A percentile compares a stretch with the other conserved stretches of the same genome.
Conservation (phyloP, 305 asterid genomes). For the Fraxinus greggii region DNA sequence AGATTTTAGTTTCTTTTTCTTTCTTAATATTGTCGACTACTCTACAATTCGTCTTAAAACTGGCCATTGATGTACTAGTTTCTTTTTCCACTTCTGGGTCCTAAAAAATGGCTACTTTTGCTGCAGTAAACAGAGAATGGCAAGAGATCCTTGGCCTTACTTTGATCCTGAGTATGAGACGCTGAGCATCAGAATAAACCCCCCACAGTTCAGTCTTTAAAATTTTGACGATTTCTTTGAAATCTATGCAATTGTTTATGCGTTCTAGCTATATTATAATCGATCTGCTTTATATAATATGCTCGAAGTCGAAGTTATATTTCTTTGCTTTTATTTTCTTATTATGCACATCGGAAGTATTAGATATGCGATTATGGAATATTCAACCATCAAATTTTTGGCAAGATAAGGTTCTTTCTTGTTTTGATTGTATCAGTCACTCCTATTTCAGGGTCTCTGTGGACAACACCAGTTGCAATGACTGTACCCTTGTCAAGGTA, state of each 20-base stretch:
- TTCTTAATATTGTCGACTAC: not conserved
- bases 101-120: constrained; percentile 8
- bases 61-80: not conserved
- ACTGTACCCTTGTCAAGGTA: constrained; percentile 92
- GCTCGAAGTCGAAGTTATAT: not conserved
- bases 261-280: constrained; percentile 5
- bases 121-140: constrained; percentile 42
- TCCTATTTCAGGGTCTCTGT: constrained; percentile 78
- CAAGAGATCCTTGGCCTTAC: constrained; percentile 73
- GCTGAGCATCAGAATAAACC: constrained; percentile 87
- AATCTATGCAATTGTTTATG: constrained; percentile 16
- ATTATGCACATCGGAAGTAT: not conserved
- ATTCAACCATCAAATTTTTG: not conserved
- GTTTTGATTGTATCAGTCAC: constrained; percentile 8
- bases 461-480: constrained; percentile 80
- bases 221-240: constrained; percentile 5
- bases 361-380: not conserved
- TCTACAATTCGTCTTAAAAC: not conserved
- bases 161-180: constrained; percentile 98
- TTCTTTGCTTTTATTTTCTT: not conserved
- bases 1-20: not conserved
- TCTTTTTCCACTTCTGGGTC: not conserved
- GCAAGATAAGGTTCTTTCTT: constrained; percentile 11
- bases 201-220: constrained; percentile 74
- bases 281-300: not conserved